Conservation (phyloP, 305 asterid species). For the Fraxinus dipetala region DNA sequence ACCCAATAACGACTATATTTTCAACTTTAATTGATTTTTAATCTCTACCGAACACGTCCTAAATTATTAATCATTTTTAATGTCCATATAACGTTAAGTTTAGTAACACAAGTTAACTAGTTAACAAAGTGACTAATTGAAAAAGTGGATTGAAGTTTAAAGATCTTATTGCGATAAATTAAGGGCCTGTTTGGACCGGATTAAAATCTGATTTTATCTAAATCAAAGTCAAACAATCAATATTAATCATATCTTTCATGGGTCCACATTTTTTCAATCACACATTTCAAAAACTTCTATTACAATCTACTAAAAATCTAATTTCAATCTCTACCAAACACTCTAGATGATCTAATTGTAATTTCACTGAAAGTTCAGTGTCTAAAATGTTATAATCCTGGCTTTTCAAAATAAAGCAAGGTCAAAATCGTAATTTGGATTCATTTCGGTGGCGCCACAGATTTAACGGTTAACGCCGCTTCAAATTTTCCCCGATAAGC, state of each 20-base stretch:
- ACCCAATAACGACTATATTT: too few species aligned
- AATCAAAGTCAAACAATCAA: too few species aligned
- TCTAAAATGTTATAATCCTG: background rate
- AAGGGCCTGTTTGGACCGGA: too few species aligned
- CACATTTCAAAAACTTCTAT: too few species aligned
- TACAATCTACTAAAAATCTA: too few species aligned
- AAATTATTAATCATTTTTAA: too few species aligned
- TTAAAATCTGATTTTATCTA: too few species aligned
- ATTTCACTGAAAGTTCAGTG: background rate
- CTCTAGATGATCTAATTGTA: background rate
- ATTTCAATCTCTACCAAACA: too few species aligned
- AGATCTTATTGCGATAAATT: background rate
- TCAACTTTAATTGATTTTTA: too few species aligned
- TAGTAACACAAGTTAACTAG: background rate
- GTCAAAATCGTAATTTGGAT: constrained; percentile 22
- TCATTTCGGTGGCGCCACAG: constrained; percentile 16
- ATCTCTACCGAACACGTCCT: too few species aligned
- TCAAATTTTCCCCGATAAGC: background rate
- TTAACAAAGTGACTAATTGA: background rate
- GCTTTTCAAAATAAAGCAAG: constrained; percentile 33
- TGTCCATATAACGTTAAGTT: background rate
- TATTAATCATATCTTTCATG: too few species aligned
- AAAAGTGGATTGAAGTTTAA: background rate
- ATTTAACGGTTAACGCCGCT: constrained; percentile 36
- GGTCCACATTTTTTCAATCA: too few species aligned